Evolutionary conservation across 1,284 basidiomycete species (phyloP).

Genomic region (Ustilago xerochloae): DNA sequence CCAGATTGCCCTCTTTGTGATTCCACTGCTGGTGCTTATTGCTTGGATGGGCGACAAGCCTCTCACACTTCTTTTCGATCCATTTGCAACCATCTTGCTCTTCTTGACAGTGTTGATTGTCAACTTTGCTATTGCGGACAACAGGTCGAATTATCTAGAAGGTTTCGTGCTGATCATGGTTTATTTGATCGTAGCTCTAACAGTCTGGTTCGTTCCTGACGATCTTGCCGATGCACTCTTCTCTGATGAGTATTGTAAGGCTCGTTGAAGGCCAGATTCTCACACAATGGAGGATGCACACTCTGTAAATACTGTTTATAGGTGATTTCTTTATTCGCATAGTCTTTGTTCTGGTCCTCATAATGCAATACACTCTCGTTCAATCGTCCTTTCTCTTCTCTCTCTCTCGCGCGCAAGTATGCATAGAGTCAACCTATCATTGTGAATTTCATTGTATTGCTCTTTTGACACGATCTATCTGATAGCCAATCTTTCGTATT

Average conservation of each 20-base stretch:
- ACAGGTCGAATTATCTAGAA: constrained; percentile 56
- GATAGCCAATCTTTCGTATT: not conserved
- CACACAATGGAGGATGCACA: not conserved
- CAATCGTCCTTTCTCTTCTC: not conserved
- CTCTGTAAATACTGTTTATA: not conserved
- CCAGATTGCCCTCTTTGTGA: constrained; percentile 62
- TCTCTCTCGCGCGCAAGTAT: too few species aligned
- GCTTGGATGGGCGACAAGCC: constrained; percentile 60
- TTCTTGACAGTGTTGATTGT: constrained; percentile 57
- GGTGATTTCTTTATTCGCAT: not conserved
- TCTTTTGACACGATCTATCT: too few species aligned
- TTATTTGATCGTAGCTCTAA: constrained; percentile 51
- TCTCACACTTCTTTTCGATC: constrained; percentile 58
- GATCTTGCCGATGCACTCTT: constrained; percentile 39
- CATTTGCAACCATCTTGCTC: constrained; percentile 58
- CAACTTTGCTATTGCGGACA: constrained; percentile 59
- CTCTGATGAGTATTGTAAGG: constrained; percentile 29
- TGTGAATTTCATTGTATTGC: too few species aligned
- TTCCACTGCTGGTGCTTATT: constrained; percentile 60
- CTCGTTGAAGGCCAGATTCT: not conserved
- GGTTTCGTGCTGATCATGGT: constrained; percentile 60
- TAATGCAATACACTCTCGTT: not conserved
- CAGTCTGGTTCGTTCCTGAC: constrained; percentile 54
- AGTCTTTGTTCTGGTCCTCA: too few species aligned
- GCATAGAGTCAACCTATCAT: too few species aligned